Percentiles rank a stretch among this genome's conserved stretches.
These are phyloP conservation scores for Phialophora tarda DNA, from an alignment of 2,329 filamentous ascomycete species.

Conservation along the genomic window DNA sequence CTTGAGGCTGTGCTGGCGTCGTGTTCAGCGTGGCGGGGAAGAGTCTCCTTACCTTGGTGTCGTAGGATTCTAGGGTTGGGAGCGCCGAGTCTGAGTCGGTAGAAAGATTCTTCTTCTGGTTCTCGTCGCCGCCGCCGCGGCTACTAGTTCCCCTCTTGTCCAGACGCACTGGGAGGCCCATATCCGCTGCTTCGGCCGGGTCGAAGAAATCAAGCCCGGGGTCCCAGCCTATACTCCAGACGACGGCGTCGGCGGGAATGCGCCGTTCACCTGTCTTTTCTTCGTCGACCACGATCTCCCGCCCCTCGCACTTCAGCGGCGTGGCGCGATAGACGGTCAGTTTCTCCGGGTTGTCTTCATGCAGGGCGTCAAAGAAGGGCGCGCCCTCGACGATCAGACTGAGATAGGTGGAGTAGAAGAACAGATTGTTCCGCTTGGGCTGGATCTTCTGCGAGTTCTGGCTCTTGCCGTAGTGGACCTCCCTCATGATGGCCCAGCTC, in stretches of 20 bases:
- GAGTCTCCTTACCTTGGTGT: conserved; percentile 8
- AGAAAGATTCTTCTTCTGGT: not conserved
- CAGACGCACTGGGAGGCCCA: conserved; percentile 6
- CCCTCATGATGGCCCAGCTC: conserved; percentile 6
- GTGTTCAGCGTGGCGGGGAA: conserved; percentile 9
- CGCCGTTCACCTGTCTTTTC: not conserved
- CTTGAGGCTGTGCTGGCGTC: conserved; percentile 7
- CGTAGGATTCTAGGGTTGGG: conserved; percentile 7
- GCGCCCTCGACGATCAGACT: conserved; percentile 11
- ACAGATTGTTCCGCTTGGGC: conserved; percentile 3
- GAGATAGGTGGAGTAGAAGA: conserved; percentile 11
- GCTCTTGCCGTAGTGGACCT: conserved; percentile 16
- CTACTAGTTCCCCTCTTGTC: not conserved
- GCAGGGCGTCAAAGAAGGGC: conserved; percentile 12
- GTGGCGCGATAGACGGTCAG: conserved; percentile 23
- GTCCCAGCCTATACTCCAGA: conserved; percentile 15
- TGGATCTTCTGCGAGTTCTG: conserved; percentile 9
- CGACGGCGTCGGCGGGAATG: conserved; percentile 10
- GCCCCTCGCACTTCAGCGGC: conserved; percentile 5
- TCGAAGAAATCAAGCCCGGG: conserved; percentile 8
- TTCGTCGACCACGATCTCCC: conserved; percentile 16
- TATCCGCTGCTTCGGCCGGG: conserved; percentile 3
- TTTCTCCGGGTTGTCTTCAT: conserved; percentile 18
- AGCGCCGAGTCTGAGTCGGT: not conserved
- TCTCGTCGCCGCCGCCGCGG: too few relatives aligned